Evolutionary conservation across 2,329 filamentous ascomycete genomes (phyloP), one percentile per base, ranked within the genome.

Genomic region (Xylaria sp.): DNA sequence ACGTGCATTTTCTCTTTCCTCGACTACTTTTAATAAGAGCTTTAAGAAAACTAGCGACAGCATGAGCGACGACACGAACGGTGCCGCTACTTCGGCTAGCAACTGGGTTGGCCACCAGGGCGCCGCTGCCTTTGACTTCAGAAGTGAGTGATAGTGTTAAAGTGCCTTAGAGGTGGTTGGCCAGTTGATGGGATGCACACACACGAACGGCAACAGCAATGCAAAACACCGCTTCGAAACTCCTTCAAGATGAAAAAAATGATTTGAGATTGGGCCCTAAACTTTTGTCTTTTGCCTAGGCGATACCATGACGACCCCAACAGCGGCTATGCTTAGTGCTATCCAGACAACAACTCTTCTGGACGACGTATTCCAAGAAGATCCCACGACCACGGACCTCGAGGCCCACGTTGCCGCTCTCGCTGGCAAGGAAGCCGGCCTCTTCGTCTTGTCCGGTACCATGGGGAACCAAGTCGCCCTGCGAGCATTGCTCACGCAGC

Each of bases 401-500:
- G 89, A 94, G 74, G 73, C 81, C 45, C 86, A 88, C 72, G 80
- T 93, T 45, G 88, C 90, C 17, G 74, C 82, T 6, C 81, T 92
- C 2, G 86, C 89, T 2, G 83, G 83, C 64, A 89, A 92, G 70
- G 85, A 90, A 70, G 84, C 84, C 38, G 88, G 83, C 0, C 78
- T 93, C 1, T 86, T 94, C 61, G 90, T 94, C 45, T 82, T 92
- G 23, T 91, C 88, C 0, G 91, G 91, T 4, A 94, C 91, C 1
- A 93, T 94, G 90, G 91, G 89, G 37, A 94, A 94, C 77, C 91
- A 94, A 72, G 81, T 94, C 42, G 86, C 89, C 1, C 81, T 94
- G 38, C 88, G 91, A 33, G 83, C 89, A 1, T 88, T 92, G 68
- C 83, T 94, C 6, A 80, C 79, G 1, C 87, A 88, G 51, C 90